These are phyloP conservation scores for Acephala macrosclerotiorum DNA, from an alignment of 2,329 filamentous ascomycete species.

Conservation along the genomic window DNA sequence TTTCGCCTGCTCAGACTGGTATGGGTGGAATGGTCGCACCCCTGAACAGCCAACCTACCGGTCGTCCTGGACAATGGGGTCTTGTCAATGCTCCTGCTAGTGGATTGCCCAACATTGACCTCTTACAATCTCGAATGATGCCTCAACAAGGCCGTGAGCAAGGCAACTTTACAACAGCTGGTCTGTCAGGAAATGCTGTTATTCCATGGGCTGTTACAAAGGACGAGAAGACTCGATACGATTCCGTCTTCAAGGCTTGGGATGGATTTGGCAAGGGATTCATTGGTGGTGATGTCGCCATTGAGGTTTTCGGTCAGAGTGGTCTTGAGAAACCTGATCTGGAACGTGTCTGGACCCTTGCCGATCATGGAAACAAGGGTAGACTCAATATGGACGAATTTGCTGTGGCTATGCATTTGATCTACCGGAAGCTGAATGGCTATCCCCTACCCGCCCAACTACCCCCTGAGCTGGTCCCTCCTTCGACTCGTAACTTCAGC, in stretches of 20 bases:
- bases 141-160: conserved; percentile 91
- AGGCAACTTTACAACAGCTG: conserved; percentile 82
- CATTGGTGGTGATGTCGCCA: conserved; percentile 89
- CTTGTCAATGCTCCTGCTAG: conserved; percentile 91
- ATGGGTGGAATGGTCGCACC: conserved; percentile 60
- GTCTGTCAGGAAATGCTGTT: conserved; percentile 90
- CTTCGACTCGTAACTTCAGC: conserved; percentile 91
- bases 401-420: conserved; percentile 98
- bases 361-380: conserved; percentile 93
- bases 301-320: conserved; percentile 97
- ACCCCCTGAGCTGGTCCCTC: conserved; percentile 90
- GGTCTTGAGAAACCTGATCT: conserved; percentile 90
- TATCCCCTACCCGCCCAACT: conserved; percentile 89
- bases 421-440: conserved; percentile 95
- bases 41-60: conserved; percentile 93
- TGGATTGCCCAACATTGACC: conserved; percentile 92
- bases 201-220: conserved; percentile 99
- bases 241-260: conserved; percentile 94
- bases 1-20: conserved; percentile 70
- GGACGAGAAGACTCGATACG: conserved; percentile 96
- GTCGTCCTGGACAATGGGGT: conserved; percentile 95
- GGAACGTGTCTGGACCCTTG: conserved; percentile 92
- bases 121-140: conserved; percentile 94
- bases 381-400: conserved; percentile 96
- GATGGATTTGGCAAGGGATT: conserved; percentile 93